Percentiles rank a stretch among this genome's conserved stretches.
phyloP scores from a whole-genome alignment of 2,329 filamentous ascomycete species.

The Colletotrichum sublineola region DNA sequence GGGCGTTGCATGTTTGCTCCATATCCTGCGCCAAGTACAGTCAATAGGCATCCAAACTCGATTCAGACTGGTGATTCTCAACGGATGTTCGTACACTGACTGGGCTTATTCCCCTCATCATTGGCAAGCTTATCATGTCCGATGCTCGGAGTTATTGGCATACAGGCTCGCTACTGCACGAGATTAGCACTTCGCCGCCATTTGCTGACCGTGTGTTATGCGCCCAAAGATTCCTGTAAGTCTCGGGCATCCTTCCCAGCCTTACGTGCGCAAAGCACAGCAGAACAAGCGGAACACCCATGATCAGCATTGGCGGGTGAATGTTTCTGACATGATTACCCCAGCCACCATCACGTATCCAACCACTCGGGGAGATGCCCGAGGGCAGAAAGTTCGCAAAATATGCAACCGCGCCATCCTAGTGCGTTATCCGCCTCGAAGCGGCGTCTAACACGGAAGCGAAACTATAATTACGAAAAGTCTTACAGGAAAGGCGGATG shows the following conservation, averaged over 20 bases:
- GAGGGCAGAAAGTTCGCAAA: background rate
- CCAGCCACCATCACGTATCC: slow-evolving; percentile 11
- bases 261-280: slow-evolving; percentile 4
- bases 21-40: background rate
- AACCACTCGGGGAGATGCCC: slow-evolving; percentile 6
- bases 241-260: slow-evolving; percentile 7
- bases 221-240: slow-evolving; percentile 11
- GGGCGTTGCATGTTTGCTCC: background rate
- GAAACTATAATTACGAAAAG: background rate
- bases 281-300: background rate
- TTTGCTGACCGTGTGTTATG: background rate
- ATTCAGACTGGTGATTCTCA: background rate
- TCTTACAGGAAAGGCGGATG: background rate
- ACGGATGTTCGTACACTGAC: background rate
- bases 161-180: background rate
- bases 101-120: background rate
- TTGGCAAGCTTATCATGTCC: slow-evolving; percentile 10
- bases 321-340: slow-evolving; percentile 7
- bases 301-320: slow-evolving; percentile 14
- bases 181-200: background rate
- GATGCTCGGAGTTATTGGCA: background rate
- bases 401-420: slow-evolving; percentile 4
- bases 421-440: slow-evolving; percentile 6
- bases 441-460: background rate
- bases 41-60: slow-evolving; percentile 3